Evolutionary conservation across 2,329 filamentous ascomycete species (phyloP), one percentile per base, ranked within the genome.

Genomic region (Pseudocercospora pini-densiflorae): DNA sequence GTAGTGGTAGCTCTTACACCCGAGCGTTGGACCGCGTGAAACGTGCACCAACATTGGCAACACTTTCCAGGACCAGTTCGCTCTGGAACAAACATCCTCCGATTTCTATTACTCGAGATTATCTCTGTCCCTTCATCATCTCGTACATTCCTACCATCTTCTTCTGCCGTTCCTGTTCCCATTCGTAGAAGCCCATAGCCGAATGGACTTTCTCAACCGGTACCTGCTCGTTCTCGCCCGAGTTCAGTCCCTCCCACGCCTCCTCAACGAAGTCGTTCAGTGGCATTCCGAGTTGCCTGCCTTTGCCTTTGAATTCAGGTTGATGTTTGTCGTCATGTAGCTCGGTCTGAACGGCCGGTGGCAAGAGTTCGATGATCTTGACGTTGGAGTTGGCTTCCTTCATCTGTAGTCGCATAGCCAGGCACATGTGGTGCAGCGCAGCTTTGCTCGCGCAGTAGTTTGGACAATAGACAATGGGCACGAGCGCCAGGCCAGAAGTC

Each of bases 381-480:
- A 87, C 78, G 55, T 83, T 81, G 4, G 79, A 80, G 0, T 78
- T 75, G 1, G 78, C 79, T 5, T 80, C 79, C 53, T 79, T 79
- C 36, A 88, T 69, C 72, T 87, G 85, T 66, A 84, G 80, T 1
- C 85, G 81, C 36, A 87, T 77, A 5, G 78, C 79, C 5, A 87
- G 77, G 23, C 87, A 79, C 75, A 84, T 85, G 68, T 85, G 82
- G 68, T 87, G 85, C 57, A 87, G 73, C 0, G 85, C 86, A 0
- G 85, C 85, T 74, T 87, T 87, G 43, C 81, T 81, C 1, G 85
- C 85, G 67, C 83, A 85, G 75, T 87, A 87, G 71, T 86, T 85
- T 0, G 81, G 78, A 24, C 81, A 82, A 19, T 79, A 77, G 7
- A 80, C 71, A 33, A 84, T 77, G 0, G 85, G 85, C 3, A 86